Conservation (phyloP, 2,329 filamentous ascomycete genomes). For the Fusarium neocosmosporiellum region DNA sequence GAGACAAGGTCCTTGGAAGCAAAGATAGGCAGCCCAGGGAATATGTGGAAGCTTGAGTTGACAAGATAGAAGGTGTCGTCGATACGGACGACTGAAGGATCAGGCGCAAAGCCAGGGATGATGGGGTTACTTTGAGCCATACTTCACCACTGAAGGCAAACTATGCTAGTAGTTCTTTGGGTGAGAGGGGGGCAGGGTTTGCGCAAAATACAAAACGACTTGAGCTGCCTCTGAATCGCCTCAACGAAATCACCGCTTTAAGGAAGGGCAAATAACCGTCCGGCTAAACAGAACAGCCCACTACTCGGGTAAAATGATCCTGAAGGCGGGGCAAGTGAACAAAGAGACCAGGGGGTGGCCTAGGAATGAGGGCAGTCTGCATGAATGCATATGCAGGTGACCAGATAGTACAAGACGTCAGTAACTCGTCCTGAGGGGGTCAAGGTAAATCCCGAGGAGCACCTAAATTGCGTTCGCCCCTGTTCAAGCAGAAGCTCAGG, state of each 20-base stretch:
- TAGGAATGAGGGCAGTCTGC: not conserved
- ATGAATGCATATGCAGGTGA: not conserved
- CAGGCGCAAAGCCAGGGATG: not conserved
- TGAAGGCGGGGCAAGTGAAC: not conserved
- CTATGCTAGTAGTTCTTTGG: not conserved
- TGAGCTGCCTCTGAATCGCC: not conserved
- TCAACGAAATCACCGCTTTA: not conserved
- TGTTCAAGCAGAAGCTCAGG: not conserved
- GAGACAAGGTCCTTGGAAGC: not conserved
- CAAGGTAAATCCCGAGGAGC: not conserved
- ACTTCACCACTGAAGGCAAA: not conserved
- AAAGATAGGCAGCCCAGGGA: not conserved
- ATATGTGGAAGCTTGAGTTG: not conserved
- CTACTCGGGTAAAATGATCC: not conserved
- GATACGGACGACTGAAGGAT: not conserved
- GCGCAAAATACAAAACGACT: not conserved
- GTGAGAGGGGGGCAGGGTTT: not conserved
- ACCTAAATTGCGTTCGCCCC: not conserved
- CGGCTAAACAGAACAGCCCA: not conserved
- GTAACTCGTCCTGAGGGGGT: not conserved
- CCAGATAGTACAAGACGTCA: not conserved
- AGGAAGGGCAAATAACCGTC: not conserved
- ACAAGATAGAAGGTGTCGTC: not conserved
- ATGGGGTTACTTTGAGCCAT: not conserved
- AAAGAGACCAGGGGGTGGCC: not conserved